Base-by-base conservation (phyloP, 352 stramenopile genomes). In the Elongisporangium senticosum region DNA sequence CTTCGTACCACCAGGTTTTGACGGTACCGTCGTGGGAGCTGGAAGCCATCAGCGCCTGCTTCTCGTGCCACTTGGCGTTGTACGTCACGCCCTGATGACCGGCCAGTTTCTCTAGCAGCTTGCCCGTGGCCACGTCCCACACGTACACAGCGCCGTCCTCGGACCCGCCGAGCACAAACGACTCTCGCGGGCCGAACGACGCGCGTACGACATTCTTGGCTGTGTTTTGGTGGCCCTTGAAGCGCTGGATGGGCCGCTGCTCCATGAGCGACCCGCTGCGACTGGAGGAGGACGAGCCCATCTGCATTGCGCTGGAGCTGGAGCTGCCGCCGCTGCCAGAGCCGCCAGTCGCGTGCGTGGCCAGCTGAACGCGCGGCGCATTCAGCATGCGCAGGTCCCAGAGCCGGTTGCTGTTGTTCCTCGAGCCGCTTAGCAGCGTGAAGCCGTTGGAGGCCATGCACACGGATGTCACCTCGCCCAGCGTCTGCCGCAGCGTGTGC, bases 191-290 rank as follows among this genome's bases (percentile, higher is more conserved):
- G 8, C 87, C 83, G 68, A 96, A 96, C 43, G 84, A 78, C 19
- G 85, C 84, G 4, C 87, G 85, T 15, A 95, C 83, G 21, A 95
- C 76, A 62, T 96, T 96, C 71, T 95, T 94, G 37, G 87, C 86
- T 8, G 82, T 96, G 58, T 95, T 96, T 64, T 95, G 85, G 54
- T 96, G 86, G 23, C 87, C 87, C 65, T 94, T 93, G 68, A 96
- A 96, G 49, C 86, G 84, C 67, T 92, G 85, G 7, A 95, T 64
- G 0, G 87, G 85, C 23, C 79, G 78, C 59, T 89, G 79, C 58
- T 92, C 83, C 17, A 67, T 59, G 26, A 56, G 51, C 13, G 50
- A 56, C 17, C 21, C 53, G n/a, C 59, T 61, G 19, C 51, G 61
- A 63, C 66, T 64, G 57, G 26, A 37, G 26, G 26, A 37, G 8